These are phyloP conservation scores for Cyberlindnera bimundalis DNA, from an alignment of 805 yeast genomes.

Conservation along the genomic window DNA sequence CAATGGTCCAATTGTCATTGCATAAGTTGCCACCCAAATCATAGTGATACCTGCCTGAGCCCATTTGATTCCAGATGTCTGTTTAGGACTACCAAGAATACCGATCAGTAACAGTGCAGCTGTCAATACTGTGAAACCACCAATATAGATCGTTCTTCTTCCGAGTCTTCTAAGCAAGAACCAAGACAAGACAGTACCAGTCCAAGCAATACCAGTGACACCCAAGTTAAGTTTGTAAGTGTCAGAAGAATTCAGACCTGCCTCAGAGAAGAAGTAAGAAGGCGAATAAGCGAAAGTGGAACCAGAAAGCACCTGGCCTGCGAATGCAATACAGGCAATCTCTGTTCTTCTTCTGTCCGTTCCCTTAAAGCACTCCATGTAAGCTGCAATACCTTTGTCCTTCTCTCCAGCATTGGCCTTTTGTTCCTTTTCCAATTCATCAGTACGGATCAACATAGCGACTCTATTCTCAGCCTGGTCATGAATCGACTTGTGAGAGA, in stretches of 20 bases:
- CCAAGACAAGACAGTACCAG: slow-evolving; percentile 33
- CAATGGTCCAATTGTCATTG: slow-evolving; percentile 38
- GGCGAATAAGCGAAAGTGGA: slow-evolving; percentile 44
- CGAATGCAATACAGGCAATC: slow-evolving; percentile 35
- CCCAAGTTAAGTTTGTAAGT: slow-evolving; percentile 35
- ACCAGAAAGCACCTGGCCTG: slow-evolving; percentile 45
- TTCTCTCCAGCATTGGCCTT: slow-evolving; percentile 4
- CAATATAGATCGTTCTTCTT: slow-evolving; percentile 28
- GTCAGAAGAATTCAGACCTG: slow-evolving; percentile 38
- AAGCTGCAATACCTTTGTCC: slow-evolving; percentile 24
- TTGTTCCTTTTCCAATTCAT: slow-evolving; percentile 17
- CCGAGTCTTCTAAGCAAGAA: slow-evolving; percentile 31
- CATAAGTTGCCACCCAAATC: slow-evolving; percentile 28
- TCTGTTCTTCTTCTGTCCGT: slow-evolving; percentile 42
- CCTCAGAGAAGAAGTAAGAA: slow-evolving; percentile 45
- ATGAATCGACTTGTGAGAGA: slow-evolving; percentile 20
- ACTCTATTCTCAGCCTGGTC: slow-evolving; percentile 18
- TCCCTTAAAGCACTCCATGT: slow-evolving; percentile 43
- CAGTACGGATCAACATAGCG: slow-evolving; percentile 21
- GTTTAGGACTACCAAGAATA: slow-evolving; percentile 16
- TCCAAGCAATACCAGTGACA: slow-evolving; percentile 31
- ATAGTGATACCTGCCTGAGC: slow-evolving; percentile 22
- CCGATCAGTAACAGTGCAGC: slow-evolving; percentile 17
- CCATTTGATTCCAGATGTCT: slow-evolving; percentile 18
- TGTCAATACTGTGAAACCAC: slow-evolving; percentile 28